Evolutionary conservation across 1,139 yeast species (phyloP).

Genomic region (Geotrichum candidum): DNA sequence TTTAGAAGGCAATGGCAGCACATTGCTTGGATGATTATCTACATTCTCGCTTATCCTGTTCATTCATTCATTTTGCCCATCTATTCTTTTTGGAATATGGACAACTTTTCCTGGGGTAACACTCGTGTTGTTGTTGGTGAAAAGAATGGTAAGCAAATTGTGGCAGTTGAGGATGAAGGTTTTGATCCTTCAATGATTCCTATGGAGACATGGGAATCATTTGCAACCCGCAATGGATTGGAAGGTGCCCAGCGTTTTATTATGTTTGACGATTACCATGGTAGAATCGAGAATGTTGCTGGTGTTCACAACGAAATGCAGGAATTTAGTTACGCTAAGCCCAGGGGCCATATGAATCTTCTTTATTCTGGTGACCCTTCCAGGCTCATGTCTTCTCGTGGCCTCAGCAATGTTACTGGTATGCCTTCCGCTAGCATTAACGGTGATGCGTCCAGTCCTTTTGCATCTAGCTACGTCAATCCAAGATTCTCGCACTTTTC

Average conservation of each 20-base stretch:
- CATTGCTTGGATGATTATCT: slow-evolving; percentile 43
- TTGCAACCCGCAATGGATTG: slow-evolving; percentile 33
- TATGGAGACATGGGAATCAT: slow-evolving; percentile 35
- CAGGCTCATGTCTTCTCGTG: neutral
- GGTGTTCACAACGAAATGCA: slow-evolving; percentile 11
- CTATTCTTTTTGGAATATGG: slow-evolving; percentile 43
- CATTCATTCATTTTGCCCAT: slow-evolving; percentile 38
- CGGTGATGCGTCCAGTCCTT: slow-evolving; percentile 1
- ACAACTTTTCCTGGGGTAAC: slow-evolving; percentile 43
- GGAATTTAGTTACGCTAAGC: slow-evolving; percentile 6
- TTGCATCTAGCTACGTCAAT: slow-evolving; percentile 1
- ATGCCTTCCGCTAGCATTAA: neutral
- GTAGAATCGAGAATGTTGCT: slow-evolving; percentile 5
- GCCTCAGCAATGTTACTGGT: neutral
- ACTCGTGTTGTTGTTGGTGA: slow-evolving; percentile 41
- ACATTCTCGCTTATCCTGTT: slow-evolving; percentile 38
- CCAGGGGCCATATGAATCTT: slow-evolving; percentile 13
- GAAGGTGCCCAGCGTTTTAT: slow-evolving; percentile 35
- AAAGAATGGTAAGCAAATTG: slow-evolving; percentile 36
- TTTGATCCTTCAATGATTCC: slow-evolving; percentile 24
- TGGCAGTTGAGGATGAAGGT: slow-evolving; percentile 36
- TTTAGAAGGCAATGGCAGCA: slow-evolving; percentile 41
- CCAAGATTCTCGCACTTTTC: slow-evolving; percentile 2
- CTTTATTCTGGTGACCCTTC: slow-evolving; percentile 3
- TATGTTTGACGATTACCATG: slow-evolving; percentile 15